phyloP scores from a whole-genome alignment of 495 filamentous ascomycete species.

The Cairneyella variabilis region DNA sequence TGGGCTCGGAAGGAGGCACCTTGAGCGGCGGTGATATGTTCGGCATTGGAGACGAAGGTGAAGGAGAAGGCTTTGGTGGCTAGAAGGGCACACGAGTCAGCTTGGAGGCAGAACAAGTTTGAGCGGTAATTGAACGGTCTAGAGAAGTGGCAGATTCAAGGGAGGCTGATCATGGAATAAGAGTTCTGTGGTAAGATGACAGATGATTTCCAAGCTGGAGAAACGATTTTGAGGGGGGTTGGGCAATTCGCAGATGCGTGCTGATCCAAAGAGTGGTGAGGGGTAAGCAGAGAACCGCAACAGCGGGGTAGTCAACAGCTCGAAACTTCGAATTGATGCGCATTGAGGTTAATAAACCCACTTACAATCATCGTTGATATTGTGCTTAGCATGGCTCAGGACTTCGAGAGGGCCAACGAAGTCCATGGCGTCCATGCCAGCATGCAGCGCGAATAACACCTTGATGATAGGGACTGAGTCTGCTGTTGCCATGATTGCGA shows the following conservation, averaged over 20 bases:
- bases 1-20: conserved; percentile 75
- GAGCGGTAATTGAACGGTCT: no score
- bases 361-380: conserved; percentile 58
- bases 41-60: conserved; percentile 56
- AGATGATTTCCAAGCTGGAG: no score
- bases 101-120: neutral
- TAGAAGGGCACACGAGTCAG: conserved; percentile 22
- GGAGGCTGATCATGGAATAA: no score
- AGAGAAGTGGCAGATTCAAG: no score
- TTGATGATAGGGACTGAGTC: conserved; percentile 36
- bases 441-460: conserved; percentile 47
- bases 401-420: conserved; percentile 66
- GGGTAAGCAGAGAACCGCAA: neutral
- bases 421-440: conserved; percentile 54
- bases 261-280: no score
- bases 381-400: conserved; percentile 53
- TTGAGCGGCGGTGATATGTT: conserved; percentile 59
- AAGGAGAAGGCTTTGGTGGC: conserved; percentile 60
- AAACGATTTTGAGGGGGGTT: neutral
- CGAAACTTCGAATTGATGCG: conserved; percentile 4
- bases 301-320: neutral
- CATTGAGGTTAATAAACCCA: conserved; percentile 14
- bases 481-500: conserved; percentile 26
- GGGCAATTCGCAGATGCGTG: conserved; percentile 7
- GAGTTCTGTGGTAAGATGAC: no score